These are phyloP conservation scores for Ambispora gerdemannii DNA, from an alignment of 192 early-diverging fungal species.

Conservation along the genomic window DNA sequence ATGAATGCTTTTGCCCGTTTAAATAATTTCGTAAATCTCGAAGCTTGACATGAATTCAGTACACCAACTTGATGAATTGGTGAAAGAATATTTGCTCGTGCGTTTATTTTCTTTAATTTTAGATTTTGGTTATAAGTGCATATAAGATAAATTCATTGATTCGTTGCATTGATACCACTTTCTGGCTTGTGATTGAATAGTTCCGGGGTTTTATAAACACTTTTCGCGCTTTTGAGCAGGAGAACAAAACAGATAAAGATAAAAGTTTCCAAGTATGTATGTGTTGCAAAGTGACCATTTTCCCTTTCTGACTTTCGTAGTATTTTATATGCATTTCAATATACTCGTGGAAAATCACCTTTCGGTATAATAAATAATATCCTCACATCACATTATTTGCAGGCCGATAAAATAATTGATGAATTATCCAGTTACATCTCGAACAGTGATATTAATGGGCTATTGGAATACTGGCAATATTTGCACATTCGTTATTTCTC, in stretches of 20 bases:
- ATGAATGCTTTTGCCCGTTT: too few species aligned
- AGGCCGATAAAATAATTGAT: constrained; percentile 65
- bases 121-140: neutral
- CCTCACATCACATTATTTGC: constrained; percentile 11
- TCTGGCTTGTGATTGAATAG: constrained; percentile 33
- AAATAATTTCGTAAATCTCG: too few species aligned
- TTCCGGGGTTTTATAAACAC: constrained; percentile 61
- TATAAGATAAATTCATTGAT: neutral
- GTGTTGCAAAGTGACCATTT: too few species aligned
- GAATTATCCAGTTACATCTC: constrained; percentile 49
- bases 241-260: constrained; percentile 54
- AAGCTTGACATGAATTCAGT: constrained; percentile 66
- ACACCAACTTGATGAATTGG: constrained; percentile 59
- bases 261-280: constrained; percentile 54
- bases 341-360: neutral
- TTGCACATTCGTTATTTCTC: constrained; percentile 64
- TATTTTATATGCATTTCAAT: constrained; percentile 3
- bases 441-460: constrained; percentile 47
- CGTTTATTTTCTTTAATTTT: neutral
- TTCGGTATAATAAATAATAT: neutral
- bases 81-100: constrained; percentile 67
- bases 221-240: constrained; percentile 55
- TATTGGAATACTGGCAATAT: constrained; percentile 61
- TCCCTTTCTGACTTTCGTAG: too few species aligned
- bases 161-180: too few species aligned